A percentile compares a stretch with the other conserved stretches of the same genome.
Evolutionary conservation across 2,329 filamentous ascomycete genomes (phyloP).

Genomic region (Alternaria panax): DNA sequence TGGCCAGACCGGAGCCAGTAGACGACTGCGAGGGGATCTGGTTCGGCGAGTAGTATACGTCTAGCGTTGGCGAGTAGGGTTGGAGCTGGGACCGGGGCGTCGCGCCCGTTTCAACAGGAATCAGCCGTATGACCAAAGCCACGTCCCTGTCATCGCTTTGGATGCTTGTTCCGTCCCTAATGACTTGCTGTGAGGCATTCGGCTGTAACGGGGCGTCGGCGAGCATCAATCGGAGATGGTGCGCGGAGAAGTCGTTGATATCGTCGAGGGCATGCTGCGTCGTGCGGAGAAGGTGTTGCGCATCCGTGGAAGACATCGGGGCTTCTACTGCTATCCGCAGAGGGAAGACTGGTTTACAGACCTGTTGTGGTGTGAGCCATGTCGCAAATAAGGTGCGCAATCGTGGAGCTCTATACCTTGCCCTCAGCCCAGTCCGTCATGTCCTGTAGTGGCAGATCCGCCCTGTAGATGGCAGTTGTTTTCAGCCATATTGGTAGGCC

Average conservation of each 20-base stretch:
- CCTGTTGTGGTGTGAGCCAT: conserved; percentile 59
- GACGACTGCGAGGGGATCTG: conserved; percentile 71
- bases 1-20: conserved; percentile 75
- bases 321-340: conserved; percentile 81
- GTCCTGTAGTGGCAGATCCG: conserved; percentile 78
- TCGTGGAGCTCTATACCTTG: conserved; percentile 64
- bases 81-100: conserved; percentile 69
- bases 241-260: conserved; percentile 82
- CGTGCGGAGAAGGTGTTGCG: conserved; percentile 75
- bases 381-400: neutral
- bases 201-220: conserved; percentile 46
- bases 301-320: conserved; percentile 71
- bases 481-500: conserved; percentile 95
- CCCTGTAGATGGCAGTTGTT: conserved; percentile 91
- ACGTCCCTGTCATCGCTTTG: conserved; percentile 56
- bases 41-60: conserved; percentile 77
- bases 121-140: conserved; percentile 74
- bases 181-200: conserved; percentile 43
- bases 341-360: conserved; percentile 87
- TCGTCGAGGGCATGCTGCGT: conserved; percentile 88
- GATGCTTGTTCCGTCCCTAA: conserved; percentile 37
- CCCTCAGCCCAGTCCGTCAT: conserved; percentile 95
- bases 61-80: conserved; percentile 73
- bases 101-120: conserved; percentile 63
- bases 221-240: conserved; percentile 78